Evolutionary conservation across 1,284 basidiomycete species (phyloP).

Genomic region (Ganoderma meredithae): DNA sequence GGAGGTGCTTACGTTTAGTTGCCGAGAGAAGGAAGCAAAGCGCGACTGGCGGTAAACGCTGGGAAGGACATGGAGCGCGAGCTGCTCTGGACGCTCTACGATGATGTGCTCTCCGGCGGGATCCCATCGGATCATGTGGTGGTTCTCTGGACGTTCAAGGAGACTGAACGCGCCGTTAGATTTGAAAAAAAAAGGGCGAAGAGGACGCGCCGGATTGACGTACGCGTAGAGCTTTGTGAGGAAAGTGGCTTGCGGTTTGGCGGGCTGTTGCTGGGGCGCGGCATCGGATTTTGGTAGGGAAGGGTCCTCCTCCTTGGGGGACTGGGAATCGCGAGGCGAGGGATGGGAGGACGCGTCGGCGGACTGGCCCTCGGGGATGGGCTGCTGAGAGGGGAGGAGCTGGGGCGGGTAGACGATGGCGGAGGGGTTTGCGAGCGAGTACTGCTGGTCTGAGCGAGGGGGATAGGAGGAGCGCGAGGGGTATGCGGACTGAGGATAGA

Average conservation of each 20-base stretch:
- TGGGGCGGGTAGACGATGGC: conserved; percentile 55
- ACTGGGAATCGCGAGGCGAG: conserved; percentile 41
- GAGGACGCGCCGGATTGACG: conserved; percentile 45
- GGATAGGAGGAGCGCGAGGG: conserved; percentile 47
- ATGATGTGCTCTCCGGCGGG: conserved; percentile 90
- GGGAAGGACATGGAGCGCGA: conserved; percentile 88
- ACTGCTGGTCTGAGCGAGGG: conserved; percentile 34
- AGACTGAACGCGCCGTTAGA: conserved; percentile 54
- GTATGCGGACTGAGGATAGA: conserved; percentile 69
- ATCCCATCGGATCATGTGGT: conserved; percentile 94
- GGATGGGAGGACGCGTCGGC: conserved; percentile 42
- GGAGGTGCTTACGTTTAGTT: conserved; percentile 81
- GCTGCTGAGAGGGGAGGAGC: conserved; percentile 49
- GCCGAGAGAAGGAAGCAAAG: conserved; percentile 93
- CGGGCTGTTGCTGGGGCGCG: conserved; percentile 54
- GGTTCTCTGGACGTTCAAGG: conserved; percentile 85
- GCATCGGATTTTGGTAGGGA: conserved; percentile 55
- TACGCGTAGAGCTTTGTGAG: conserved; percentile 92
- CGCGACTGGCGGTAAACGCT: conserved; percentile 91
- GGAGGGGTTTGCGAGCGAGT: conserved; percentile 42
- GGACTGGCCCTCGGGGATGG: conserved; percentile 55
- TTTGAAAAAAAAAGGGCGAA: conserved; percentile 23
- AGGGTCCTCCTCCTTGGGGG: conserved; percentile 46
- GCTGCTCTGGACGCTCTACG: conserved; percentile 88
- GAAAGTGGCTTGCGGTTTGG: conserved; percentile 88